Base-by-base conservation (phyloP, 1,284 basidiomycete genomes). In the Jaminaea rosea region DNA sequence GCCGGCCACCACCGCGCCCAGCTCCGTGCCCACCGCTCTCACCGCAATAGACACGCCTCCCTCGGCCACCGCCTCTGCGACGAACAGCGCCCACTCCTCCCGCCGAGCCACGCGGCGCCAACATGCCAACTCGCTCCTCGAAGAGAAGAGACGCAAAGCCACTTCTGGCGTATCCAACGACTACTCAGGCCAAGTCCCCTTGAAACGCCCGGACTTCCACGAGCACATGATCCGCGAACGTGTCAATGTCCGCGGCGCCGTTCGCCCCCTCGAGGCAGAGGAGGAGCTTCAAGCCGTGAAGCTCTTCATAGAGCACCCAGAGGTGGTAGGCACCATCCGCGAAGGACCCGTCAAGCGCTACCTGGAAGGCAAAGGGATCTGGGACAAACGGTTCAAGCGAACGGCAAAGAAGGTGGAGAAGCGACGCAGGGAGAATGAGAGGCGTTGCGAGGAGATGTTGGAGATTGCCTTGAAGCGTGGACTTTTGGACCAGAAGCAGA, bases 201-300 rank as follows among this genome's bases (percentile, higher is more conserved):
- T 73, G 8, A 50, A 58, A n/a, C 60, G 69, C 3, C 68, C 67
- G 1, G 60, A 53, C 4, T 65, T 58, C 56, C 51, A 63, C 19
- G 56, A 56, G 21, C 76, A 79, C 49, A 85, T 86, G 81, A 87
- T 97, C 55, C 82, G 92, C 28, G 91, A 97, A 75, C 82, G 93
- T 10, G 83, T 97, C 19, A 83, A 85, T 17, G 83, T 84, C 3
- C 78, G 79, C 21, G 93, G 93, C 6, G 75, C 82, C 6, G 79
- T 88, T 15, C 82, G 91, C 9, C 80, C 85, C 0, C 79, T 98
- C 58, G 91, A 96, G 67, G 78, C 83, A 0, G 79, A 81, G 54
- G 73, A 78, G 1, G 80, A 85, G 44, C 78, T 97, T 0, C 75
- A 77, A 5, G 85, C 83, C 0, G 77, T 93, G 37, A 78, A 77